Evolutionary conservation across 371 early-diverging fungal species (phyloP).

Genomic region (Zychaea mexicana): DNA sequence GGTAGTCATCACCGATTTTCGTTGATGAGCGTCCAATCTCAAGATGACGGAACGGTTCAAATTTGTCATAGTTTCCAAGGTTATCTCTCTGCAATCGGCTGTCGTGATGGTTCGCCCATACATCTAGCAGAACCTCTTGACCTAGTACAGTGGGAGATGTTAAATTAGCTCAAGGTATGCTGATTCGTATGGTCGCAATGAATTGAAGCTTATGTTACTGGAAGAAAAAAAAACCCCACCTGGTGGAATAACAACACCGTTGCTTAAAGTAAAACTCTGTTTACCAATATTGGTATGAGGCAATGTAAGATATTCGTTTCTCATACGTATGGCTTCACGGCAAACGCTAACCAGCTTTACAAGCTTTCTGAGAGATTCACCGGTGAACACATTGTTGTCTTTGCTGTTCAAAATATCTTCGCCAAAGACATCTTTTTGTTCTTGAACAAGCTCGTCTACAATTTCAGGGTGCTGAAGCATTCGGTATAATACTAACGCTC

Average conservation of each 20-base stretch:
- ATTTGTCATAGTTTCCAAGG: conserved; percentile 21
- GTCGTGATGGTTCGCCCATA: conserved; percentile 20
- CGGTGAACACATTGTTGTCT: conserved; percentile 19
- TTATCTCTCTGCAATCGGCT: conserved; percentile 11
- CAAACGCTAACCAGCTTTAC: conserved; percentile 51
- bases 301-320: conserved; percentile 21
- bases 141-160: too few species aligned
- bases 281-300: conserved; percentile 33
- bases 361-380: conserved; percentile 34
- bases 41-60: conserved; percentile 51
- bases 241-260: conserved; percentile 40
- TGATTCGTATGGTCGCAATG: background rate
- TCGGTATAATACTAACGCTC: conserved; percentile 36
- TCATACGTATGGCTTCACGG: conserved; percentile 43
- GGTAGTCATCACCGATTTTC: conserved; percentile 40
- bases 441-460: conserved; percentile 37
- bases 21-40: conserved; percentile 31
- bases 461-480: conserved; percentile 43
- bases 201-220: too few species aligned
- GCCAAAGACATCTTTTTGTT: conserved; percentile 41
- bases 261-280: conserved; percentile 28
- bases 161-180: background rate
- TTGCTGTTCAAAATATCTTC: background rate
- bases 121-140: conserved; percentile 26
- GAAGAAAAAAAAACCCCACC: too few species aligned